These are phyloP conservation scores for Kregervanrija delftensis DNA, from an alignment of 805 yeast genomes.

Conservation along the genomic window DNA sequence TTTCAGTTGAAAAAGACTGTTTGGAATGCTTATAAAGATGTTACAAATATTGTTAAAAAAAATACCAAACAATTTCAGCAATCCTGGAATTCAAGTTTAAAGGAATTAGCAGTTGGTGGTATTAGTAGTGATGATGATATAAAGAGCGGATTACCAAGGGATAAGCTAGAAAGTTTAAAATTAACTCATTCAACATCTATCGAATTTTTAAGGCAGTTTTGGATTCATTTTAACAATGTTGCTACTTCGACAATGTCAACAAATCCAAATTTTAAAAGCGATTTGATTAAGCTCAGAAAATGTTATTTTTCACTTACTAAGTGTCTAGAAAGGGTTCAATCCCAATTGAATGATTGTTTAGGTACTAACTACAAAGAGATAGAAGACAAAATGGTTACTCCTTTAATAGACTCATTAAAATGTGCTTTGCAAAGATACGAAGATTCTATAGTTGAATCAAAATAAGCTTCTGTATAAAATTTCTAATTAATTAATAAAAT, in stretches of 20 bases:
- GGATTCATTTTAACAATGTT: slow-evolving; percentile 48
- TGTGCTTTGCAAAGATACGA: slow-evolving; percentile 44
- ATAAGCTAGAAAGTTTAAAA: slow-evolving; percentile 40
- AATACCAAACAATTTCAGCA: slow-evolving; percentile 50
- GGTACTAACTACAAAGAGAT: slow-evolving; percentile 11
- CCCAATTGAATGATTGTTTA: slow-evolving; percentile 16
- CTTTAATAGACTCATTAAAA: slow-evolving; percentile 37
- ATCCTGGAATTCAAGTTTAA: slow-evolving; percentile 30
- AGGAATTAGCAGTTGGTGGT: slow-evolving; percentile 6
- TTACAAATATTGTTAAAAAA: slow-evolving; percentile 40
- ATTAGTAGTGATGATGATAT: slow-evolving; percentile 17
- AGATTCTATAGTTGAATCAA: slow-evolving; percentile 27
- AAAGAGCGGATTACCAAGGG: slow-evolving; percentile 24
- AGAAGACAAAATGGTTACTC: slow-evolving; percentile 28
- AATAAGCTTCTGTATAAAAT: background rate
- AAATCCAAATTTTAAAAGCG: slow-evolving; percentile 25
- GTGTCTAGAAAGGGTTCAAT: slow-evolving; percentile 37
- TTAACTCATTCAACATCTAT: slow-evolving; percentile 65
- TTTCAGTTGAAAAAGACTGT: slow-evolving; percentile 27
- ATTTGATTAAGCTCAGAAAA: slow-evolving; percentile 31
- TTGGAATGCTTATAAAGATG: slow-evolving; percentile 37
- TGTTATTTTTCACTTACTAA: slow-evolving; percentile 44
- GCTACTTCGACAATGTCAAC: slow-evolving; percentile 23
- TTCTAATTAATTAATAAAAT: background rate
- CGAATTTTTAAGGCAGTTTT: slow-evolving; percentile 71